Conservation (phyloP, 768 basidiomycete species). For the Lyophyllum semitale region DNA sequence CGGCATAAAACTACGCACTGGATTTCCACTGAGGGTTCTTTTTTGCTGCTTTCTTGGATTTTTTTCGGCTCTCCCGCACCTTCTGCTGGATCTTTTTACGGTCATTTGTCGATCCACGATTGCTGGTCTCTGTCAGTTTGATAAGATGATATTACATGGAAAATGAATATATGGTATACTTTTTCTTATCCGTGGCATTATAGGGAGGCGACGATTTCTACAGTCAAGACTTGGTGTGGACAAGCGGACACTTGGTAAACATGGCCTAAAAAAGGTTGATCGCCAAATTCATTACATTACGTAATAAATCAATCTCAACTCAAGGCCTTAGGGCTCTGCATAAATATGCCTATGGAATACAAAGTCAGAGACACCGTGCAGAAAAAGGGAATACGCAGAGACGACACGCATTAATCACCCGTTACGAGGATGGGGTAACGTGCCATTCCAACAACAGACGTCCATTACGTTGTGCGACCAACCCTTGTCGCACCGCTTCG, state of each 20-base stretch:
- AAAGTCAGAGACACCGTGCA: no score
- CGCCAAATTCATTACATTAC: not conserved
- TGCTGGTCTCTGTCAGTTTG: slow-evolving; percentile 72
- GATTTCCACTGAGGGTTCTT: slow-evolving; percentile 88
- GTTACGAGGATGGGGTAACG: no score
- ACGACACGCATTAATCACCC: no score
- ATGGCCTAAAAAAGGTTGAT: slow-evolving; percentile 1
- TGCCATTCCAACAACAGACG: no score
- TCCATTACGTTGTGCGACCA: no score
- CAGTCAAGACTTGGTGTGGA: not conserved
- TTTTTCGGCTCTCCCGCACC: slow-evolving; percentile 74
- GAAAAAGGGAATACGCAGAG: no score
- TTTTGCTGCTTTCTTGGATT: slow-evolving; percentile 72
- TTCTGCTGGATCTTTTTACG: slow-evolving; percentile 76
- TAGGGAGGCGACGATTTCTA: not conserved
- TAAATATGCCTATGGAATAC: no score
- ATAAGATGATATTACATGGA: not conserved
- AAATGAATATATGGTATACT: not conserved
- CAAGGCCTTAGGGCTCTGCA: no score
- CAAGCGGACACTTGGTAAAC: not conserved
- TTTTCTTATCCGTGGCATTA: slow-evolving; percentile 5
- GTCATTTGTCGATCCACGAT: slow-evolving; percentile 71
- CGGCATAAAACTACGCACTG: slow-evolving; percentile 49
- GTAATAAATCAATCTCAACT: no score
- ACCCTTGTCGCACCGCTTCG: no score